Base-by-base conservation (phyloP, 2,329 filamentous ascomycete genomes). In the Botrytis deweyae region DNA sequence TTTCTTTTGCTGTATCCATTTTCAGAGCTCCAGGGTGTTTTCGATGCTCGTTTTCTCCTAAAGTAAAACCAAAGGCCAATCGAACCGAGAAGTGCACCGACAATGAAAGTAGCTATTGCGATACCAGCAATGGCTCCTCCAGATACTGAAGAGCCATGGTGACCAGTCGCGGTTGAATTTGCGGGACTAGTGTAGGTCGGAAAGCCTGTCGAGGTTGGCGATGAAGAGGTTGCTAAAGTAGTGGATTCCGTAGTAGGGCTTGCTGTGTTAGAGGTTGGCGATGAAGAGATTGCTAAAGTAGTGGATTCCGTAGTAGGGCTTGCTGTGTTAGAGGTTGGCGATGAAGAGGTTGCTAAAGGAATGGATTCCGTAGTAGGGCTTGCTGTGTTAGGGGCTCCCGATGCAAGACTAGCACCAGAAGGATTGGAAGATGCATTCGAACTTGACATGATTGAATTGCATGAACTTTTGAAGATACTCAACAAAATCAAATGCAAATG, bases 51-150 rank as follows among this genome's bases (percentile, higher is more conserved):
- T 40, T 52, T 40, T n/a, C 25, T 46, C n/a, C 16, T 61, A 22
- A 20, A 36, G 12, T 46, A 62, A 33, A 73, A 5, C 52, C 63
- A 73, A 14, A 68, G 49, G 9, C 52, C 64, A 25, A 46, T 10
- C 5, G 52, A 22, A n/a, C 52, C 33, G 16, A 73, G n/a, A 61
- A 49, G 25, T 42, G 79, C 80, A 0, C 82, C 82, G 3, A 77
- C 78, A 20, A 81, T 29, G n/a, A 82, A 76, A 72, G 80, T 81
- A 1, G 80, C 83, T n/a, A 84, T 79, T 6, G 78, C 82, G 33
- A 83, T 78, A 1, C 83, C 83, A 49, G 81, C 82, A 12, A 77
- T 77, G 0, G 78, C 78, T 10, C 80, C 81, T 12, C 25, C 44
- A 25, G 61, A 65, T n/a, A 65, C 9, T n/a, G 46, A 55, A 22